Conservation (phyloP, 1,139 yeast genomes). For the Scheffersomyces quercinus region DNA sequence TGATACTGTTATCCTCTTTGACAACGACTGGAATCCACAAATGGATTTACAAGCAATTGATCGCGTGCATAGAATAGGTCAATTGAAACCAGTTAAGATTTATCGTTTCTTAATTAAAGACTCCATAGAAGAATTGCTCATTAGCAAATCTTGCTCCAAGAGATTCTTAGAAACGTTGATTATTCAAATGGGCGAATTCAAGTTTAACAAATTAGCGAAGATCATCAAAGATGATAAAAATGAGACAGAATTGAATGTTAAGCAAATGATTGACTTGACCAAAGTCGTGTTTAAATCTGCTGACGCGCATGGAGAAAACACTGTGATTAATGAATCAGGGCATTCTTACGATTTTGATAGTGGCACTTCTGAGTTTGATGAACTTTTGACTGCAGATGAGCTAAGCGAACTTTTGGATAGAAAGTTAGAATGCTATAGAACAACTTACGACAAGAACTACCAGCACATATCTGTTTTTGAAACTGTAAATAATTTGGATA, state of each 20-base stretch:
- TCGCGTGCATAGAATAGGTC: slow-evolving; percentile 93
- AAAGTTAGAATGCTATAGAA: slow-evolving; percentile 43
- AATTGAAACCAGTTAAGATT: slow-evolving; percentile 75
- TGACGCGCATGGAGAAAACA: slow-evolving; percentile 8
- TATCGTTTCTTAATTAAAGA: slow-evolving; percentile 74
- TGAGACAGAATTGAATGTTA: slow-evolving; percentile 17
- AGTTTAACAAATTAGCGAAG: slow-evolving; percentile 41
- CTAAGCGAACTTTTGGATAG: slow-evolving; percentile 57
- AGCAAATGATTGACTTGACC: slow-evolving; percentile 33
- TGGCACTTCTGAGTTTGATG: slow-evolving; percentile 1
- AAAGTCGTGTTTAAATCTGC: slow-evolving; percentile 19
- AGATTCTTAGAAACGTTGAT: slow-evolving; percentile 78
- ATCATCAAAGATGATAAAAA: slow-evolving; percentile 14
- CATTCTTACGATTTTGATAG: slow-evolving; percentile 12
- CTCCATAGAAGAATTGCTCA: slow-evolving; percentile 80
- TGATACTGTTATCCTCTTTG: slow-evolving; percentile 86
- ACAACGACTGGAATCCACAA: slow-evolving; percentile 97
- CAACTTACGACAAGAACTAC: slow-evolving; percentile 22
- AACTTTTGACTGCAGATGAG: slow-evolving; percentile 37
- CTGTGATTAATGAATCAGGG: slow-evolving; percentile 9
- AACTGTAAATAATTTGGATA: slow-evolving; percentile 44
- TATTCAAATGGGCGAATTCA: slow-evolving; percentile 82
- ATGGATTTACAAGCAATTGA: slow-evolving; percentile 96
- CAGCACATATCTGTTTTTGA: slow-evolving; percentile 54
- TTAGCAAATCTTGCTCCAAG: slow-evolving; percentile 76